Evolutionary conservation across 768 basidiomycete species (phyloP), one percentile per base, ranked within the genome.

Genomic region (Lactarius tabidus): DNA sequence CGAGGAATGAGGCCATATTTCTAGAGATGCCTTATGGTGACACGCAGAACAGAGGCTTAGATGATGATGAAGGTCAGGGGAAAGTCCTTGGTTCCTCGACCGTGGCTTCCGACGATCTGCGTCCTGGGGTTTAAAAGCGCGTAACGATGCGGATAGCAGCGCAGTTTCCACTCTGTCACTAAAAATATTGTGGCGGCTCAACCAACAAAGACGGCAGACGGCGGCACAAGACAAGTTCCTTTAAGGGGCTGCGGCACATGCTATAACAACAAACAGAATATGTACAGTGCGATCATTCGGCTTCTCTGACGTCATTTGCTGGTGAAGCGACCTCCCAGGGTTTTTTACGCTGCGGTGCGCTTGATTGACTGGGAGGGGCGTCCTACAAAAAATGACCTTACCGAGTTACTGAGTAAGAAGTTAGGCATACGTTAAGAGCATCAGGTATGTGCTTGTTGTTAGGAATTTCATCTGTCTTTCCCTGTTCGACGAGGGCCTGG

Each of bases 371-470:
- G 6, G 87, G 85, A 62, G 80, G 69, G 20, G 77, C 80, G 15
- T 81, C 78, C 89, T 91, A 64, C 23, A 2, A 57, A 36, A 43
- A 52, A 63, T 53, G 29, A 33, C 58, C 59, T 63, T 54, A 15
- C 33, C 39, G 45, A 59, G 26, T 26, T 62, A 48, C 29, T 43
- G 33, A 41, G 57, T 33, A 17, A 57, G 1, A 45, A 31, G 10
- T 23, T 23, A 10, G 18, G 39, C 84, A 67, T 71, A 90, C 91
- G 75, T 87, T 89, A 39, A 92, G 69, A 2, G 72, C 76, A n/a
- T 87, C 79, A 0, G 87, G 85, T 53, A 93, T 90, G 60, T 80
- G 65, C 69, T 86, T 89, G 72, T 91, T 93, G 70, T 92, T 89
- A 1, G 91, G 91, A 41, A 93, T 90, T 72, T 85, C 76, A 68